phyloP scores from a whole-genome alignment of 192 early-diverging fungal species.

The Radiomyces spectabilis region DNA sequence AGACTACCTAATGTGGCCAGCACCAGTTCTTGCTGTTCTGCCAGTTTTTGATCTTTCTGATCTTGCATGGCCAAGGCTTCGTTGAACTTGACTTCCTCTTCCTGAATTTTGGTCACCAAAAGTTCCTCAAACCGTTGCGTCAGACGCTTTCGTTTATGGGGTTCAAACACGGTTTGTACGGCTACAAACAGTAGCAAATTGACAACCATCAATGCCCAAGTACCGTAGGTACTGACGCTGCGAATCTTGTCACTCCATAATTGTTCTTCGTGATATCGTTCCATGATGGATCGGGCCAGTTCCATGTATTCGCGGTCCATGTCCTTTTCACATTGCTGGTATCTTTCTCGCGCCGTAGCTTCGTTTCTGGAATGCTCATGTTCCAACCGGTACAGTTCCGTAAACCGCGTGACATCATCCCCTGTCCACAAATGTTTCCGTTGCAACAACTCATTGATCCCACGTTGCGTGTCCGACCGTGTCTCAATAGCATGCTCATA shows the following conservation, averaged over 20 bases:
- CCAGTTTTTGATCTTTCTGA: background rate
- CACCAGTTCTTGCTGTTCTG: slow-evolving; percentile 1
- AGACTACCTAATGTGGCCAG: background rate
- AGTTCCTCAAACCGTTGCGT: slow-evolving; percentile 61
- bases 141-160: slow-evolving; percentile 56
- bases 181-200: slow-evolving; percentile 60
- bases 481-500: slow-evolving; percentile 51
- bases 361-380: slow-evolving; percentile 55
- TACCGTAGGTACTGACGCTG: slow-evolving; percentile 64
- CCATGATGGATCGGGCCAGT: slow-evolving; percentile 60
- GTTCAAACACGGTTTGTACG: slow-evolving; percentile 71
- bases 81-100: slow-evolving; percentile 31
- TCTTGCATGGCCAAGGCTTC: slow-evolving; percentile 8
- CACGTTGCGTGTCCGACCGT: slow-evolving; percentile 58
- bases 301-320: slow-evolving; percentile 59
- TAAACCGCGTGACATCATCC: slow-evolving; percentile 69
- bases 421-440: slow-evolving; percentile 71
- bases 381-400: slow-evolving; percentile 64
- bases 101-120: slow-evolving; percentile 34
- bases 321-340: slow-evolving; percentile 45
- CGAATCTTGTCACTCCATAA: slow-evolving; percentile 85
- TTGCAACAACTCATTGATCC: slow-evolving; percentile 70
- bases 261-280: slow-evolving; percentile 78
- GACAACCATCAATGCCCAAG: slow-evolving; percentile 62
- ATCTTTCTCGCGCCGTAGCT: slow-evolving; percentile 31